phyloP scores from a whole-genome alignment of 148 eudicot genomes.

The Heliamphora exappendiculata region DNA sequence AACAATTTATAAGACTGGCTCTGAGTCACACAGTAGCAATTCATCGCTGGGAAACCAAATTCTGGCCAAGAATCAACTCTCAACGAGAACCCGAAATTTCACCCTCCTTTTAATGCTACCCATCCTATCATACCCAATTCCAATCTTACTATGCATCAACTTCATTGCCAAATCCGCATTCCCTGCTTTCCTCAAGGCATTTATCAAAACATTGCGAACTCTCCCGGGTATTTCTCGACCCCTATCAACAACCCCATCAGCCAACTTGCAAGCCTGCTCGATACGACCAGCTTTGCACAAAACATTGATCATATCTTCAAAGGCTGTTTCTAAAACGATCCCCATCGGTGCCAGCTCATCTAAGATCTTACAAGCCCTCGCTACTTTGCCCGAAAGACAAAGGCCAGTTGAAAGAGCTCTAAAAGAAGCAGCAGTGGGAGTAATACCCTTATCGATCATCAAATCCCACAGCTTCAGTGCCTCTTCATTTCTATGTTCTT shows the following conservation, averaged over 20 bases:
- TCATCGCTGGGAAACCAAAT: not conserved
- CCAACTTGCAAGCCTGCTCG: slow-evolving; percentile 88
- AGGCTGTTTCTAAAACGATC: slow-evolving; percentile 73
- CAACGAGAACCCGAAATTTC: slow-evolving; percentile 57
- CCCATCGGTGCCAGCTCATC: slow-evolving; percentile 98
- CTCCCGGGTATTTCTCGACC: slow-evolving; percentile 92
- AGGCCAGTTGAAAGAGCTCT: slow-evolving; percentile 83
- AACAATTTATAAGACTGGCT: no score
- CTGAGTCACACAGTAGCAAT: not conserved
- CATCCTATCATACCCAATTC: slow-evolving; percentile 85
- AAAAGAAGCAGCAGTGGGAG: slow-evolving; percentile 80
- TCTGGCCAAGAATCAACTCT: slow-evolving; percentile 25
- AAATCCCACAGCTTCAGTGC: slow-evolving; percentile 78
- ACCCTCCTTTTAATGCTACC: slow-evolving; percentile 83
- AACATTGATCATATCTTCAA: slow-evolving; percentile 83
- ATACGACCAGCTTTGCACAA: slow-evolving; percentile 79
- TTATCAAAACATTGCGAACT: slow-evolving; percentile 75
- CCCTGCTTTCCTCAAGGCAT: slow-evolving; percentile 91
- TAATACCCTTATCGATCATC: slow-evolving; percentile 93
- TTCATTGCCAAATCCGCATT: slow-evolving; percentile 79
- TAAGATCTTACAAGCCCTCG: slow-evolving; percentile 81
- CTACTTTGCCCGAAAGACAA: slow-evolving; percentile 85
- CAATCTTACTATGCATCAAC: slow-evolving; percentile 92
- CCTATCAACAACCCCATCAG: slow-evolving; percentile 86
- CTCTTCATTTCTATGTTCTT: slow-evolving; percentile 72